phyloP scores from a whole-genome alignment of 2,329 filamentous ascomycete species.

The Ploettnerulaceae sp. region DNA sequence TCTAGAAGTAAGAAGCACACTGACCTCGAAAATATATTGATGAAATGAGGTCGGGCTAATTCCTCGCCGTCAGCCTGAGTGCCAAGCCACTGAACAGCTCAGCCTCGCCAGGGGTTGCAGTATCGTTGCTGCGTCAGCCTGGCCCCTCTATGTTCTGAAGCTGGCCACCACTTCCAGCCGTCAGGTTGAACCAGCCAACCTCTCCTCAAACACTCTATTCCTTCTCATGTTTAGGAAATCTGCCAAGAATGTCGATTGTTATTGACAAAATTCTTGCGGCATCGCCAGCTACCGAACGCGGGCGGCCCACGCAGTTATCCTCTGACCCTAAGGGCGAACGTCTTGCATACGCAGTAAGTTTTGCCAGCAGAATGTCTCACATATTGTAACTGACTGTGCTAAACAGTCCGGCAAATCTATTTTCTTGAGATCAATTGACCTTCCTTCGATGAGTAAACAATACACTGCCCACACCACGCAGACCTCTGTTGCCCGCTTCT shows the following conservation, averaged over 20 bases:
- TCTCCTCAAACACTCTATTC: neutral
- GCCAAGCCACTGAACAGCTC: slow-evolving; percentile 1
- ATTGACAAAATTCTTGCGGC: slow-evolving; percentile 75
- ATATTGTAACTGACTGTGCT: slow-evolving; percentile 11
- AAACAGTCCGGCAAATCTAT: slow-evolving; percentile 87
- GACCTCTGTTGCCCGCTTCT: slow-evolving; percentile 90
- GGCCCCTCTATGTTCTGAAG: slow-evolving; percentile 10
- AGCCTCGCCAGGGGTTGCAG: slow-evolving; percentile 6
- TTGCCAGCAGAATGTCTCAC: neutral
- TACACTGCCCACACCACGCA: slow-evolving; percentile 86
- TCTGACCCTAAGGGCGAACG: slow-evolving; percentile 84
- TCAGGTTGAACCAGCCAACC: neutral
- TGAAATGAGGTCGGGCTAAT: no score
- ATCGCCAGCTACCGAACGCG: slow-evolving; percentile 75
- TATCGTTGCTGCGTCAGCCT: slow-evolving; percentile 16
- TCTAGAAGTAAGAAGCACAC: no score
- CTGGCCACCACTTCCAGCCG: neutral
- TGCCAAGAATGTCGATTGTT: slow-evolving; percentile 43
- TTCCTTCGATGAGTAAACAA: slow-evolving; percentile 78
- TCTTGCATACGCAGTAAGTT: slow-evolving; percentile 82
- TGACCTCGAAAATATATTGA: no score
- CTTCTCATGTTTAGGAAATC: neutral
- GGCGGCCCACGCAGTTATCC: slow-evolving; percentile 84
- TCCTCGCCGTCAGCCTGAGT: no score
- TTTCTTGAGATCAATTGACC: slow-evolving; percentile 90